Base-by-base conservation (phyloP, 106 monocot genomes). In the Acanthochlamys bracteata region DNA sequence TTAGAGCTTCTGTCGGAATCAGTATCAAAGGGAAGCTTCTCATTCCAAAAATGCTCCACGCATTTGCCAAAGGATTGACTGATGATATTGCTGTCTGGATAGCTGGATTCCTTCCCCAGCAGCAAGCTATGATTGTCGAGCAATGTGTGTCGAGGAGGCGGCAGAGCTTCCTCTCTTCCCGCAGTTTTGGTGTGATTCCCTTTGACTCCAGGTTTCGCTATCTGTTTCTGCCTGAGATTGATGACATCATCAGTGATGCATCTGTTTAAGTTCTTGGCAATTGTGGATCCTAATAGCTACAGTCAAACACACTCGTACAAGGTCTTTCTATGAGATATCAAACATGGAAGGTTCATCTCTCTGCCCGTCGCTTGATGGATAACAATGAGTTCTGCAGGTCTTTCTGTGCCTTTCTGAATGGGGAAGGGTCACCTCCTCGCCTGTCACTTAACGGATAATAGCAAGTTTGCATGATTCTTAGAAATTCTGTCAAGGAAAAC, bases 1-100 rank as follows among this genome's bases (percentile, higher is more conserved):
- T 90, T 7, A 73, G 82, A 46, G 89, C 89, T 20, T 85, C 89
- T 20, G 85, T 85, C 53, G 89, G 85, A 70, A 57, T 93, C 7
- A 93, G 69, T 53, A 76, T 39, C 10, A 93, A 89, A 72, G 85
- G 89, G 71, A 93, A 89, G 65, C 86, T 89, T 74, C 75, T 93
- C 20, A 49, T 93, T 14, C 93, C 93, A n/a, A 93, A 93, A 75
- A 80, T 89, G 83, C 69, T 90, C 16, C 74, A 82, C 41, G 75
- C 66, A 70, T 86, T 79, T 55, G 82, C 82, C 43, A 69, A 65
- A 58, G 73, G 67, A 19, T 63, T 68, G 39, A 76, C 79, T 12
- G 79, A 82, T n/a, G 86, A 86, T 40, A 11, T 86, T 21, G 49
- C 73, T 15, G 10, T 53, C 39, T 86, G 86, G 86, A 60, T 86